A percentile compares a stretch with the other conserved stretches of the same genome.
Evolutionary conservation across 2,329 filamentous ascomycete species (phyloP).

Genomic region (Fusarium sp.): DNA sequence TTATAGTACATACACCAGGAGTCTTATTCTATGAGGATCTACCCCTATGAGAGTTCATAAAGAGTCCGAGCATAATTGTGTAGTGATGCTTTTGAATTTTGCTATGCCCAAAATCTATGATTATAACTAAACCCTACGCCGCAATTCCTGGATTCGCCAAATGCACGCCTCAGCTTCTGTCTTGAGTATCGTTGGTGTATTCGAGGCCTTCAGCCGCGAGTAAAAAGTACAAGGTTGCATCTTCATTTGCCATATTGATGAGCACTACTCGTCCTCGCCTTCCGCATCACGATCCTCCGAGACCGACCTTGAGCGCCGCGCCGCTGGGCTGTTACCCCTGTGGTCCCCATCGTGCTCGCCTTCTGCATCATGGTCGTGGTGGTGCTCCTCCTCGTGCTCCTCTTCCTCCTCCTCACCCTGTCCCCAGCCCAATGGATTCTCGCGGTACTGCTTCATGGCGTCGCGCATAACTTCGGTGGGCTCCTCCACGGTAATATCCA

Average conservation of each 20-base stretch:
- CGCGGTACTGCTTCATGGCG: conserved; percentile 68
- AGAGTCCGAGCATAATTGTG: neutral
- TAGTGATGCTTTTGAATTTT: conserved; percentile 19
- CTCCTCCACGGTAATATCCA: conserved; percentile 70
- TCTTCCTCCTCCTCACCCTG: conserved; percentile 58
- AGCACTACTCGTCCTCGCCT: conserved; percentile 59
- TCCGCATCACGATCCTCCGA: conserved; percentile 61
- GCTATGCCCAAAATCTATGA: conserved; percentile 42
- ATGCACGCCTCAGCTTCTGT: conserved; percentile 26
- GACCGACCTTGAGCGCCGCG: conserved; percentile 47
- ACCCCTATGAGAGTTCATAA: neutral
- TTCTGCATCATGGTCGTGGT: conserved; percentile 48
- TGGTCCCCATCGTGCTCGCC: conserved; percentile 42
- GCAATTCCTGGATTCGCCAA: conserved; percentile 31
- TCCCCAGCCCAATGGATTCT: conserved; percentile 66
- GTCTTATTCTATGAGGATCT: neutral
- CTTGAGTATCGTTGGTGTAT: conserved; percentile 9
- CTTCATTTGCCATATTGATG: neutral
- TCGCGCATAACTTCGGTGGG: conserved; percentile 68
- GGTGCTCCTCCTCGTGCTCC: conserved; percentile 51
- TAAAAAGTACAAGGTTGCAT: conserved; percentile 12
- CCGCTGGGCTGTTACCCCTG: conserved; percentile 42
- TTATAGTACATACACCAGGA: neutral
- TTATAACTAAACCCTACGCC: conserved; percentile 41
- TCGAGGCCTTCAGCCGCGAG: conserved; percentile 12